Base-by-base conservation (phyloP, 176 grass and related monocot species). In the Poa annua region DNA sequence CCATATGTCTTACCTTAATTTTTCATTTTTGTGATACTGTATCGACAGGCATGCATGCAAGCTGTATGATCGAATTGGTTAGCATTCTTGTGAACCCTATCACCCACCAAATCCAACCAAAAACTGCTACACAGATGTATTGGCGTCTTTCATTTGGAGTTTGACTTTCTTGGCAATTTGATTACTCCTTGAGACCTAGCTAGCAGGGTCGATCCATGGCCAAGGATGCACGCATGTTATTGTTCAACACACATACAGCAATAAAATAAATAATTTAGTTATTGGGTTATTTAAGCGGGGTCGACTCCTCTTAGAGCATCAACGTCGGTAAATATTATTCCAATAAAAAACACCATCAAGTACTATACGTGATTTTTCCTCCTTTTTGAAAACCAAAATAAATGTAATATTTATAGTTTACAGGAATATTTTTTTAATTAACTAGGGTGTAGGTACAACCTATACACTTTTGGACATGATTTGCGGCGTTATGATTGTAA, bases 21-120 rank as follows among this genome's bases (percentile, higher is more conserved):
- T 81, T 68, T 81, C 48, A 19, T 25, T 67, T 80, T 0, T 38
- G 15, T 82, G 51, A 73, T 49, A 73, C 5, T 8, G 22, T 29
- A 49, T 49, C 5, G 44, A 17, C 22, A 72, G 26, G 42, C 42
- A 57, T 70, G 80, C 36, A 56, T 66, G 79, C 49, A 59, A 81
- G 79, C 79, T 81, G 32, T 25, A 65, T 20, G 42, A 21, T 52
- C 15, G 8, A 64, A 61, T 64, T 52, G 44, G 81, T 11, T 84
- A 42, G 38, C 10, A 32, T 36, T 65, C 57, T 34, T 85, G 74
- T 75, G 78, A 84, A 77, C 16, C 66, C 67, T 66, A 51, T 72
- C 53, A 55, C 47, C 80, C 83, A 83, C 64, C 76, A 36, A 61
- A 88, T 86, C 86, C 20, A 81, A 78, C 79, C 81, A 48, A 86